phyloP scores from a whole-genome alignment of 352 stramenopile species.

The Blastocystis sp. region DNA sequence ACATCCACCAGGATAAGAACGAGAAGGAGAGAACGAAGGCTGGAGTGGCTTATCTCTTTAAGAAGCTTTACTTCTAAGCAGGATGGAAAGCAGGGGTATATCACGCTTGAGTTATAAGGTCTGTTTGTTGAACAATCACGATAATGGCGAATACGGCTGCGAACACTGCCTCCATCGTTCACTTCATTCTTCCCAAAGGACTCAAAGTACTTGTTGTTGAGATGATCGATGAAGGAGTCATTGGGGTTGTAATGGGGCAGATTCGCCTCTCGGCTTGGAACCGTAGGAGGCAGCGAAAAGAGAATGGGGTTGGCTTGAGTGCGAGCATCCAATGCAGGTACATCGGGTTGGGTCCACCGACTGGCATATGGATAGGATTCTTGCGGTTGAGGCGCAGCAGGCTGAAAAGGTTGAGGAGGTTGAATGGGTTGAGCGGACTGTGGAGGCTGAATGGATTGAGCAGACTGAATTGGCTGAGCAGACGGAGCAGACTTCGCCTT shows the following conservation, averaged over 20 bases:
- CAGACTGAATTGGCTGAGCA: neutral
- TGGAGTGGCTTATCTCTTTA: slow-evolving; percentile 70
- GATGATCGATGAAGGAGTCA: neutral
- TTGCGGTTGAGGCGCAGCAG: neutral
- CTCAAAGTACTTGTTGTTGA: neutral
- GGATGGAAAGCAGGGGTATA: slow-evolving; percentile 18
- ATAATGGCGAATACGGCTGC: neutral
- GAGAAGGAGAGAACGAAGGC: slow-evolving; percentile 69
- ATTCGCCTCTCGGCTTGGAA: neutral
- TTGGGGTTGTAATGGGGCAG: neutral
- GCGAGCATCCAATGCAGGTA: no score
- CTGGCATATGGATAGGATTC: neutral
- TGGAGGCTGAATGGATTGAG: neutral
- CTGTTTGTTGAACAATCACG: slow-evolving; percentile 24
- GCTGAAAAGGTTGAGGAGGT: neutral
- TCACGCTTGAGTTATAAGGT: slow-evolving; percentile 52
- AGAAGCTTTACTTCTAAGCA: slow-evolving; percentile 71
- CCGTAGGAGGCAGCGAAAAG: neutral
- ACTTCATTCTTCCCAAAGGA: neutral
- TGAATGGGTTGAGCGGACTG: neutral
- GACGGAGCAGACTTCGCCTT: neutral
- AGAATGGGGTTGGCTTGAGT: neutral
- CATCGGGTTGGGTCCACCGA: neutral
- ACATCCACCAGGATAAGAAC: slow-evolving; percentile 70
- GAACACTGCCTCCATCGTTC: neutral